Base-by-base conservation (phyloP, 768 basidiomycete genomes). In the Suillus bovinus region DNA sequence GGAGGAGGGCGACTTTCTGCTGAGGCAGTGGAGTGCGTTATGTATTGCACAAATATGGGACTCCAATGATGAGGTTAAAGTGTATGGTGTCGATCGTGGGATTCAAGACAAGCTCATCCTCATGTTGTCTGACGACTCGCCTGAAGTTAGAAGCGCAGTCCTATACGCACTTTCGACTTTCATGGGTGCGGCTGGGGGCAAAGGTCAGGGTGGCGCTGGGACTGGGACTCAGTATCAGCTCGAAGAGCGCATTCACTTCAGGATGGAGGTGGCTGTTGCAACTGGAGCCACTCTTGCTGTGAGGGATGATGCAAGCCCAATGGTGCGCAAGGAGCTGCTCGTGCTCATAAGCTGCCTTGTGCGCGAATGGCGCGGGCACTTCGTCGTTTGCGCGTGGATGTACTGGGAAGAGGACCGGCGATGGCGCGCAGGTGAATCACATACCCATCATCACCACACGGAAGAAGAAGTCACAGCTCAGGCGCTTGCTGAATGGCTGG, bases 11-110 rank as follows among this genome's bases (percentile, higher is more conserved):
- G 97, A 99, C 70, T 99, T 94, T 76, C 76, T 99, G 49, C 80
- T 99, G 58, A 84, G 96, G 60, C 96, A 98, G 69, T 99, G 97
- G 97, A 88, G 88, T 34, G 87, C 93, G 13, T 78, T 99, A 44
- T 96, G 95, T 72, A 93, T 99, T 61, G 93, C 89, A 17, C 92
- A 95, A 71, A 87, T 99, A 71, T 99, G 97, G 97, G 94, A 94
- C 62, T 83, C 80, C 11, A 91, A 93, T 67, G 96, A 98, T 72
- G 93, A 94, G 63, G 90, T 93, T 64, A 96, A 94, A 73, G 85
- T 89, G 11, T 83, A 88, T 63, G 94, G 91, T 2, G 89, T 95
- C 27, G 87, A 90, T 69, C 79, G 81, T 53, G 88, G 86, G 5
- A 87, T 91, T 24, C 94, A 94, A 72, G 91, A 95, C 67, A 88